A percentile compares a stretch with the other conserved stretches of the same genome.
phyloP scores from a whole-genome alignment of 2,329 filamentous ascomycete species.

The Pseudovirgaria hyperparasitica region DNA sequence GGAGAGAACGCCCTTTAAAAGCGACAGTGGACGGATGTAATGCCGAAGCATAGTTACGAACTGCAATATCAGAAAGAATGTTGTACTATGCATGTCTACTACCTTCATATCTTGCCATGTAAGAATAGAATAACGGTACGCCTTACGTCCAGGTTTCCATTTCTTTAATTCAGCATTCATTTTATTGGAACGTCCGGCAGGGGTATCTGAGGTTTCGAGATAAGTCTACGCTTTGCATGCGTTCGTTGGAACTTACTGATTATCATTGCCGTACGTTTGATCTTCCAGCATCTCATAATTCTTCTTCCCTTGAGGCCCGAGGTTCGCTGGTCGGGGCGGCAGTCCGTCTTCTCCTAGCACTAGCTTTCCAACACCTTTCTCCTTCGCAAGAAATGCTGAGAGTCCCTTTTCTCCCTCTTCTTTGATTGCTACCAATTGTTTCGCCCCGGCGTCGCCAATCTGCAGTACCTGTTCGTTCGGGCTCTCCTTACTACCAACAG shows the following conservation, averaged over 20 bases:
- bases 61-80: not conserved
- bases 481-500: slow-evolving; percentile 65
- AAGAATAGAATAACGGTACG: no score
- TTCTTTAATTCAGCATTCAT: no score
- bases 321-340: slow-evolving; percentile 74
- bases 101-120: no score
- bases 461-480: slow-evolving; percentile 72
- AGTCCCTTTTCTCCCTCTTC: slow-evolving; percentile 61
- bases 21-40: no score
- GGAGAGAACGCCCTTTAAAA: no score
- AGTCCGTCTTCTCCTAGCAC: slow-evolving; percentile 66
- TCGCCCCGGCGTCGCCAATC: slow-evolving; percentile 59
- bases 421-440: slow-evolving; percentile 64
- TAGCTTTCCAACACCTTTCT: slow-evolving; percentile 37
- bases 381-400: slow-evolving; percentile 59
- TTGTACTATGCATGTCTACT: slow-evolving; percentile 1
- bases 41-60: not conserved
- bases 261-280: slow-evolving; percentile 45
- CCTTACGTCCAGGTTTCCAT: no score
- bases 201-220: slow-evolving; percentile 26
- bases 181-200: slow-evolving; percentile 31
- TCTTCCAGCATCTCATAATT: slow-evolving; percentile 58
- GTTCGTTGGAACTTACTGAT: slow-evolving; percentile 5
- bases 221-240: slow-evolving; percentile 8
- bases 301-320: slow-evolving; percentile 46